Evolutionary conservation across 2,329 filamentous ascomycete genomes (phyloP), one percentile per base, ranked within the genome.

Genomic region (Fusarium cicatricum): DNA sequence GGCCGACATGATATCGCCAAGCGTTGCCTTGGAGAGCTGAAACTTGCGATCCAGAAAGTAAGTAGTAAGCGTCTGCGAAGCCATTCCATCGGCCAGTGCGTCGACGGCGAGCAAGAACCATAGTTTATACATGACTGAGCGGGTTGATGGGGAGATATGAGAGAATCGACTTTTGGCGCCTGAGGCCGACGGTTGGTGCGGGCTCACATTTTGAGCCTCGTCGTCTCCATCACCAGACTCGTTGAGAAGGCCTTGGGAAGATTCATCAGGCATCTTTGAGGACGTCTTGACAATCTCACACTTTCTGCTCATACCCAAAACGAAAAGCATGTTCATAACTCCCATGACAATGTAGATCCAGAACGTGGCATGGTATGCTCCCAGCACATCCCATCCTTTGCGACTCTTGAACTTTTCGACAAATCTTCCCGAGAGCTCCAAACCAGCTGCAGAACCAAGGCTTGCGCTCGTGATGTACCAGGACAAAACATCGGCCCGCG

Each of bases 101-200:
- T 90, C 87, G 19, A 89, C 76, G 17, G 82, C 80, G 10, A 90
- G 78, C 8, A 90, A 78, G 54, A 87, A 81, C 85, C 86, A 89
- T 4, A 90, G 75, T 44, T 84, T 84, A 70, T 83, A 84, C 81
- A 89, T 87, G 65, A 85, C 78, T 2, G 76, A 78, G 11, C 82
- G 78, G 0, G 86, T 88, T 12, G 81, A 73, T 1, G 73, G 70
- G 0, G 86, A 89, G 45, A 89, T 87, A 56, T 84, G 77, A 2
- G 81, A 73, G 33, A 85, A 75, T 44, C 71, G 78, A 60, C 71
- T 73, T 10, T 63, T 66, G 10, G 51, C 47, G 21, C 36, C 48
- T n/a, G 38, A 11, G 10, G n/a, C 14, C 5, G 60, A 29, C n/a
- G 40, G 26, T 55, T 49, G 37, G 32, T 52, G 26, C 55, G 29